Evolutionary conservation across 1,284 basidiomycete species (phyloP).

Genomic region (Tremellales sp.): DNA sequence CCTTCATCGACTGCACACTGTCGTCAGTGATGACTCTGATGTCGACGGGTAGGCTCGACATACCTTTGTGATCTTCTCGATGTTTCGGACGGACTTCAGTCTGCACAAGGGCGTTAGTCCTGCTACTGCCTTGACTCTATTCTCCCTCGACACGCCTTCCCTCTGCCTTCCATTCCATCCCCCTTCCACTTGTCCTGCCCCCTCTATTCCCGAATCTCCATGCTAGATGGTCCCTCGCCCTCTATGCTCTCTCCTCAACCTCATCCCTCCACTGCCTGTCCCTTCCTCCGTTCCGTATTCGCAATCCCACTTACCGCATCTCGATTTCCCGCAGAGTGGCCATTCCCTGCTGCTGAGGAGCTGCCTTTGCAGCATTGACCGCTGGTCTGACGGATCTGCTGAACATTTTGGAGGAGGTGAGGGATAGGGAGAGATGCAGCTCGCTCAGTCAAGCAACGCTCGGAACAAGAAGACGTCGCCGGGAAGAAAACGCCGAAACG

Average conservation of each 20-base stretch:
- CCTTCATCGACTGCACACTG: constrained; percentile 85
- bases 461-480: no score
- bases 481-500: no score
- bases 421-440: constrained; percentile 20
- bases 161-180: no score
- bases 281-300: not conserved
- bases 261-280: not conserved
- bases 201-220: not conserved
- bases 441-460: no score
- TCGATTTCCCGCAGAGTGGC: constrained; percentile 97
- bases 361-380: constrained; percentile 54
- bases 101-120: constrained; percentile 29
- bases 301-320: constrained; percentile 56
- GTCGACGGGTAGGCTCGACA: constrained; percentile 31
- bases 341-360: constrained; percentile 71
- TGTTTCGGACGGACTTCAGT: constrained; percentile 90
- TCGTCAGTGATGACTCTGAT: not conserved
- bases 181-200: not conserved
- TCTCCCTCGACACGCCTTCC: no score
- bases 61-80: constrained; percentile 98
- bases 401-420: constrained; percentile 38
- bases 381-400: constrained; percentile 62
- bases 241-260: not conserved
- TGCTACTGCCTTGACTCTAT: no score
- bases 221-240: not conserved